phyloP scores from a whole-genome alignment of 192 early-diverging fungal species.

The Coemansia asiatica region DNA sequence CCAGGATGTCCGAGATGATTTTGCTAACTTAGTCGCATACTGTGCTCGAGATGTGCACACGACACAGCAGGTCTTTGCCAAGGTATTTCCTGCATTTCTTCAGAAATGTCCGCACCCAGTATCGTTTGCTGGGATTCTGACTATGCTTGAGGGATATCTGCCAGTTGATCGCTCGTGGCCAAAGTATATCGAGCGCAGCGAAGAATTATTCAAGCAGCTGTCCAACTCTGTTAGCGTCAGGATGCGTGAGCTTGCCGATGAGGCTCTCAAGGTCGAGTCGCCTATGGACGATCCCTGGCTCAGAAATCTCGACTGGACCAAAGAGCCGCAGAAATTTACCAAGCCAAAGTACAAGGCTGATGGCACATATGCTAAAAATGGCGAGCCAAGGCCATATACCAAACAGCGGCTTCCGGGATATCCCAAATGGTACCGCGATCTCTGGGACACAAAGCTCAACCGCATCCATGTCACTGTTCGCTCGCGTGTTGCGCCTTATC shows the following conservation, averaged over 20 bases:
- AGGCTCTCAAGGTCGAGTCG: conserved; percentile 33
- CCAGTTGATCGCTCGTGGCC: conserved; percentile 81
- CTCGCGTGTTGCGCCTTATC: conserved; percentile 73
- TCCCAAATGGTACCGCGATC: conserved; percentile 81
- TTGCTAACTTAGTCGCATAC: conserved; percentile 72
- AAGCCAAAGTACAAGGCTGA: conserved; percentile 34
- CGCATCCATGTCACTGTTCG: conserved; percentile 68
- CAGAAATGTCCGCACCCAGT: conserved; percentile 90
- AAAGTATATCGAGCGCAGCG: conserved; percentile 63
- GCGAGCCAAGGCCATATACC: conserved; percentile 49
- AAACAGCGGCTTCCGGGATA: conserved; percentile 57
- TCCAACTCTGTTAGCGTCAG: conserved; percentile 52
- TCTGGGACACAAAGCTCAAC: conserved; percentile 63
- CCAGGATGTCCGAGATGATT: conserved; percentile 61
- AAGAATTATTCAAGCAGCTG: conserved; percentile 57
- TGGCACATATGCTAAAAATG: conserved; percentile 44
- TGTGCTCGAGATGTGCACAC: conserved; percentile 84
- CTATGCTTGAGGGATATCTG: conserved; percentile 84
- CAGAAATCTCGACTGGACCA: conserved; percentile 73
- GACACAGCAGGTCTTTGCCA: conserved; percentile 72
- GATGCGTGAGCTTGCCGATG: conserved; percentile 51
- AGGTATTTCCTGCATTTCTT: conserved; percentile 68
- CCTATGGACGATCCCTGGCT: conserved; percentile 77
- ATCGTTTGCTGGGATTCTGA: conserved; percentile 86
- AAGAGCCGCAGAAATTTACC: conserved; percentile 53